Evolutionary conservation across 495 filamentous ascomycete genomes (phyloP).

Genomic region (Neurospora sp.): DNA sequence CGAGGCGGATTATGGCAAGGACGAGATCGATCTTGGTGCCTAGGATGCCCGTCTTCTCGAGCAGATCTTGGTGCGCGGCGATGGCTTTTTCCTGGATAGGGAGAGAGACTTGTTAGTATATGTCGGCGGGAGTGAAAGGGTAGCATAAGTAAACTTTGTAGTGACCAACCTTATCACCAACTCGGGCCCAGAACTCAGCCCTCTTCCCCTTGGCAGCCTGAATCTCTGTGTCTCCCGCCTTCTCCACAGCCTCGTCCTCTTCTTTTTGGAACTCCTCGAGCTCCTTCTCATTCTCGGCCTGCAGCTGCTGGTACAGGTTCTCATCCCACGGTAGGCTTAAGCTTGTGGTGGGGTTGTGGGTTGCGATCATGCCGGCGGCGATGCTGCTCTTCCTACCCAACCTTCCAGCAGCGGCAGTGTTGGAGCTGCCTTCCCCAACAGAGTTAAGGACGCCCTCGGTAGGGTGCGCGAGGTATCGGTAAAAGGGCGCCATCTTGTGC

Average conservation of each 20-base stretch:
- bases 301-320: constrained; percentile 69
- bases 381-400: constrained; percentile 45
- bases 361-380: constrained; percentile 63
- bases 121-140: not conserved
- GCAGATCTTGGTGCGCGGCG: constrained; percentile 78
- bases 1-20: constrained; percentile 89
- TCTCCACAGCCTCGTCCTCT: constrained; percentile 87
- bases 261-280: constrained; percentile 89
- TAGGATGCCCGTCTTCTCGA: constrained; percentile 87
- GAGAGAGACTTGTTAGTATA: not conserved
- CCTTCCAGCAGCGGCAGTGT: constrained; percentile 31
- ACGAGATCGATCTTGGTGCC: constrained; percentile 96
- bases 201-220: constrained; percentile 86
- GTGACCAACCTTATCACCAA: constrained; percentile 80
- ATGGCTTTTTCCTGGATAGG: constrained; percentile 76
- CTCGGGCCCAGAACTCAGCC: constrained; percentile 87
- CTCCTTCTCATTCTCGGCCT: constrained; percentile 83
- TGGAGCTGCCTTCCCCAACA: constrained; percentile 56
- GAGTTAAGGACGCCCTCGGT: constrained; percentile 81
- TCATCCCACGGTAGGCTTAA: constrained; percentile 84
- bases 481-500: constrained; percentile 94
- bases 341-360: constrained; percentile 47
- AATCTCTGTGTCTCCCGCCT: constrained; percentile 91
- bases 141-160: not conserved
- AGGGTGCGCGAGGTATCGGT: constrained; percentile 90